Percentiles rank a stretch among this genome's conserved stretches.
These are phyloP conservation scores for Penicillium janthinellum DNA, from an alignment of 2,329 filamentous ascomycete species.

Conservation along the genomic window DNA sequence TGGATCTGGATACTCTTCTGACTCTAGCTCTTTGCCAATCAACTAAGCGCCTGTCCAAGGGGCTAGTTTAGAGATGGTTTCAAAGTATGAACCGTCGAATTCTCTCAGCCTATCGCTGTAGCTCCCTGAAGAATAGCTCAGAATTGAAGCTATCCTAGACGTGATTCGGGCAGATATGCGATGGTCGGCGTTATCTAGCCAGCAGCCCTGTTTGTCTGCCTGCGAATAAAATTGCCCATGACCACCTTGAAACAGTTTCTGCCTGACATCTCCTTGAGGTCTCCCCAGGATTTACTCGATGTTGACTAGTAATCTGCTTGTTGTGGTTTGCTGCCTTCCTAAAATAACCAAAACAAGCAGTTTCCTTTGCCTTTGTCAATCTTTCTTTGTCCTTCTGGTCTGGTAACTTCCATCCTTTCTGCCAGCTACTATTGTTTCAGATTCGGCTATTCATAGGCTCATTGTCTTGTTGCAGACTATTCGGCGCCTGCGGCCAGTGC, in stretches of 20 bases:
- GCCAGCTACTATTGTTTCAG: background rate
- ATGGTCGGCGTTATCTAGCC: background rate
- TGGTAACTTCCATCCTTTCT: background rate
- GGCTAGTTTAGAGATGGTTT: slow-evolving; percentile 16
- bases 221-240: background rate
- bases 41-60: background rate
- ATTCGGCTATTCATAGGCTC: slow-evolving; percentile 13
- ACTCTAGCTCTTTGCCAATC: background rate
- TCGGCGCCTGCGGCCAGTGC: slow-evolving; percentile 8
- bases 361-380: background rate
- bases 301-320: background rate
- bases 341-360: background rate
- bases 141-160: slow-evolving; percentile 3
- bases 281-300: background rate
- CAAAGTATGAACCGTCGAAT: slow-evolving; percentile 5
- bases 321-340: background rate
- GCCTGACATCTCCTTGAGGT: background rate
- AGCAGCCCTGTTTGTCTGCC: background rate
- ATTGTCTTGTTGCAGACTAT: slow-evolving; percentile 20
- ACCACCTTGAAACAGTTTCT: background rate
- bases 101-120: slow-evolving; percentile 18
- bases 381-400: background rate
- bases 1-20: background rate
- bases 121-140: background rate
- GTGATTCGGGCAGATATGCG: background rate